phyloP scores from a whole-genome alignment of 2,329 filamentous ascomycete species.

The Stemphylium beticola region DNA sequence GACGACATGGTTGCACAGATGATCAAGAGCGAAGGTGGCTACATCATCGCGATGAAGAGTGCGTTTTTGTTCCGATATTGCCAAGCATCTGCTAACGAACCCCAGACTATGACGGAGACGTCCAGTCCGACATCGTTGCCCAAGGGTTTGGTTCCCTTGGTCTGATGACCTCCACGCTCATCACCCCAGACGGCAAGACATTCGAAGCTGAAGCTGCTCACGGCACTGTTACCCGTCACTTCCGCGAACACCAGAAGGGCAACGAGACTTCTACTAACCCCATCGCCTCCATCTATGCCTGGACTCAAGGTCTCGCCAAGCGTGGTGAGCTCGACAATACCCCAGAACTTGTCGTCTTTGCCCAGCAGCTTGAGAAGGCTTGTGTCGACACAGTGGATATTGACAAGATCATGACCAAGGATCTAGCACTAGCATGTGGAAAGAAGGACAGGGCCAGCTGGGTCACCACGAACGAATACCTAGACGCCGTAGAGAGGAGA shows the following conservation, averaged over 20 bases:
- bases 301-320: slow-evolving; percentile 93
- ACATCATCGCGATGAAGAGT: slow-evolving; percentile 99
- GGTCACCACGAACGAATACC: slow-evolving; percentile 88
- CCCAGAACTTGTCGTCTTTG: slow-evolving; percentile 90
- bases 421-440: slow-evolving; percentile 92
- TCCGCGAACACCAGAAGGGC: slow-evolving; percentile 98
- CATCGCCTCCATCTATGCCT: slow-evolving; percentile 98
- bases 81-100: slow-evolving; percentile 20
- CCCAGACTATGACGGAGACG: slow-evolving; percentile 95
- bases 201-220: slow-evolving; percentile 98
- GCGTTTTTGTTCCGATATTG: background rate
- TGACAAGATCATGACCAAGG: slow-evolving; percentile 99
- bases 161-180: slow-evolving; percentile 97
- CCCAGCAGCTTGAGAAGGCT: slow-evolving; percentile 88
- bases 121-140: slow-evolving; percentile 97
- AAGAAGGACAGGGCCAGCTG: slow-evolving; percentile 84
- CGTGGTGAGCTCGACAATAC: slow-evolving; percentile 91
- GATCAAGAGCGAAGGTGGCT: slow-evolving; percentile 97
- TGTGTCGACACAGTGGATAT: slow-evolving; percentile 93
- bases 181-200: slow-evolving; percentile 94
- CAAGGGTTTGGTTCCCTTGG: slow-evolving; percentile 98
- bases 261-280: slow-evolving; percentile 97
- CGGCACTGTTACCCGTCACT: slow-evolving; percentile 97
- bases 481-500: slow-evolving; percentile 88
- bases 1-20: slow-evolving; percentile 99